A percentile compares a stretch with the other conserved stretches of the same genome.
phyloP scores from a whole-genome alignment of 2,329 filamentous ascomycete species.

The Colletotrichum plurivorum region DNA sequence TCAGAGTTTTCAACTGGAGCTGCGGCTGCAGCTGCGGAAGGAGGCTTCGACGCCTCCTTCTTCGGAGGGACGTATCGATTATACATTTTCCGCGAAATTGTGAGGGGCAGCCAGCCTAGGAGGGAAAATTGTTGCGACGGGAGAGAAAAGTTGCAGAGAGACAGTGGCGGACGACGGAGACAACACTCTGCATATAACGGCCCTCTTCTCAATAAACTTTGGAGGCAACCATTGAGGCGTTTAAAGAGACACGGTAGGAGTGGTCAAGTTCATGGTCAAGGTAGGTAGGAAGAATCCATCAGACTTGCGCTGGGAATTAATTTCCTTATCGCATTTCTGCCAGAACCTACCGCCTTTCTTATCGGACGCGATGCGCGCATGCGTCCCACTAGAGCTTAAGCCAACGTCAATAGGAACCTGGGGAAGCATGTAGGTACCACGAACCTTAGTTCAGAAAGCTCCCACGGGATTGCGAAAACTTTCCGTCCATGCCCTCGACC shows the following conservation, averaged over 20 bases:
- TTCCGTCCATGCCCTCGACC: background rate
- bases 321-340: conserved; percentile 56
- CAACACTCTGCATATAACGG: too few species aligned
- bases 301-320: background rate
- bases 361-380: conserved; percentile 39
- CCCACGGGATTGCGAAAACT: too few species aligned
- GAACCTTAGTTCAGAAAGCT: too few species aligned
- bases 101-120: too few species aligned
- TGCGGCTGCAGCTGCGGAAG: conserved; percentile 24
- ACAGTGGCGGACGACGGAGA: too few species aligned
- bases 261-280: background rate
- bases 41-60: conserved; percentile 37
- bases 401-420: background rate
- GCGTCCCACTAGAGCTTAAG: too few species aligned
- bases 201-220: too few species aligned
- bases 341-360: conserved; percentile 52
- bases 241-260: background rate
- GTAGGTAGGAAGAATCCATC: background rate
- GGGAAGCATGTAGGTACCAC: background rate
- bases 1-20: conserved; percentile 6
- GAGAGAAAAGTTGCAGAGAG: too few species aligned
- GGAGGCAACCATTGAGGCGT: too few species aligned
- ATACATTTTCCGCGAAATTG: conserved; percentile 13
- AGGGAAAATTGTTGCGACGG: too few species aligned
- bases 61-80: conserved; percentile 56